phyloP scores from a whole-genome alignment of 148 eudicot species.

The Talinum fruticosum region DNA sequence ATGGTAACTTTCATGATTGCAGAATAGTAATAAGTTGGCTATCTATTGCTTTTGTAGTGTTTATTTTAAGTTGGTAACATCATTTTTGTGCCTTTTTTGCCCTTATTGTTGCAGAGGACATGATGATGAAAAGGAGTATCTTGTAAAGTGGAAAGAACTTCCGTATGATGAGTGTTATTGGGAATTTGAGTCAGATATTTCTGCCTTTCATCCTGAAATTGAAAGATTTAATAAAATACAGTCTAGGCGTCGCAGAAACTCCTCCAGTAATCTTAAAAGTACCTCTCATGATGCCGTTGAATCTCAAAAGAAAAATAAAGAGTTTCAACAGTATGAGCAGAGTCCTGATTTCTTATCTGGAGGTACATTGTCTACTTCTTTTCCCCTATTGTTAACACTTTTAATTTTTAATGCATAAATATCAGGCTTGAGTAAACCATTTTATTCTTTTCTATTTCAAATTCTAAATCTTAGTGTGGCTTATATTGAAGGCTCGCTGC shows the following conservation, averaged over 20 bases:
- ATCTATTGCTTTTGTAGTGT: not conserved
- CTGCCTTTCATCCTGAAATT: slow-evolving; percentile 71
- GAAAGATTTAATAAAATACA: slow-evolving; percentile 60
- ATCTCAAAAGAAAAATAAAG: slow-evolving; percentile 58
- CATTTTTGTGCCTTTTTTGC: not conserved
- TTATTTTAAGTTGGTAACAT: not conserved
- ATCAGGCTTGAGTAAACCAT: not conserved
- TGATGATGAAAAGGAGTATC: slow-evolving; percentile 79
- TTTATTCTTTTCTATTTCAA: not conserved
- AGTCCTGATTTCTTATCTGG: slow-evolving; percentile 83
- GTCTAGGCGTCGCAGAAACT: slow-evolving; percentile 54
- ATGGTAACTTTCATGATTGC: not conserved
- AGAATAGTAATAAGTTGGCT: not conserved
- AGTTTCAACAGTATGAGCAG: slow-evolving; percentile 83
- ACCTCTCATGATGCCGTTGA: slow-evolving; percentile 48
- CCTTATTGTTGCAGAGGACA: slow-evolving; percentile 50
- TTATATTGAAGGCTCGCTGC: slow-evolving; percentile 66
- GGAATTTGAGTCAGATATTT: slow-evolving; percentile 84
- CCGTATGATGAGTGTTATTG: slow-evolving; percentile 89
- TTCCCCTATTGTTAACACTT: not conserved
- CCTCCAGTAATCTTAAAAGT: slow-evolving; percentile 53
- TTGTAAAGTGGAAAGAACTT: slow-evolving; percentile 92
- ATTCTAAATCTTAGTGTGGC: slow-evolving; percentile 16
- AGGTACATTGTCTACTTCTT: slow-evolving; percentile 29
- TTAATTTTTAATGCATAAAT: not conserved